phyloP scores from a whole-genome alignment of 192 early-diverging fungal genomes.

The Backusella australiensis region DNA sequence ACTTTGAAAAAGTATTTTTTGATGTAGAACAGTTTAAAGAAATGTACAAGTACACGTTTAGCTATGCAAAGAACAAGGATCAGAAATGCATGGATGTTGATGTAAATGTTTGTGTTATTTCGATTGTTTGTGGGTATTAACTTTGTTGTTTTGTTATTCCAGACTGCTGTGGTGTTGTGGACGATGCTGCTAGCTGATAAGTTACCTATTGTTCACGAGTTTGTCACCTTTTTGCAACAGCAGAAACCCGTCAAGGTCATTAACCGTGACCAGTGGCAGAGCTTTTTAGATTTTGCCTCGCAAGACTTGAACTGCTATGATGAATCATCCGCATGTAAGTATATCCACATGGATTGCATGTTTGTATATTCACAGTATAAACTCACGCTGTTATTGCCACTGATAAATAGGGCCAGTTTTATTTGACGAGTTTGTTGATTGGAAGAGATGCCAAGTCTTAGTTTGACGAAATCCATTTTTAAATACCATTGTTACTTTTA shows the following conservation, averaged over 20 bases:
- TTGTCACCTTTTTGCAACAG: conserved; percentile 49
- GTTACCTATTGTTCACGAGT: conserved; percentile 42
- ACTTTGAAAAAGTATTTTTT: conserved; percentile 30
- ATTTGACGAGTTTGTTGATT: conserved; percentile 66
- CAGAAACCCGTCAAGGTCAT: conserved; percentile 57
- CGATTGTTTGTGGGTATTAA: not conserved
- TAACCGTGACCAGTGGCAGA: conserved; percentile 68
- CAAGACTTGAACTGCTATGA: conserved; percentile 58
- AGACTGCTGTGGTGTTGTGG: conserved; percentile 55
- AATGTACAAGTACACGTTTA: conserved; percentile 62
- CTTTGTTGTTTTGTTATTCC: not conserved
- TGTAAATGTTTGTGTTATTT: conserved; percentile 21
- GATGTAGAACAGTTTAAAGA: conserved; percentile 50
- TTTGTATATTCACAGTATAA: not conserved
- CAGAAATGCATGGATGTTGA: conserved; percentile 62
- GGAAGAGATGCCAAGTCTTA: conserved; percentile 35
- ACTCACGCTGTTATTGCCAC: not conserved
- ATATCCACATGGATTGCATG: not conserved
- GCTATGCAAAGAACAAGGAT: conserved; percentile 59
- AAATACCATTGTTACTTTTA: not conserved
- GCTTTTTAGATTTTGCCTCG: conserved; percentile 58
- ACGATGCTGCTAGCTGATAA: conserved; percentile 42
- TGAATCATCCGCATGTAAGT: conserved; percentile 60
- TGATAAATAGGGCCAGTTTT: conserved; percentile 57
- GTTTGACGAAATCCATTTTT: not conserved